Conservation (phyloP, 78 protist genomes). For the Dictyostelium brefeldianum region DNA sequence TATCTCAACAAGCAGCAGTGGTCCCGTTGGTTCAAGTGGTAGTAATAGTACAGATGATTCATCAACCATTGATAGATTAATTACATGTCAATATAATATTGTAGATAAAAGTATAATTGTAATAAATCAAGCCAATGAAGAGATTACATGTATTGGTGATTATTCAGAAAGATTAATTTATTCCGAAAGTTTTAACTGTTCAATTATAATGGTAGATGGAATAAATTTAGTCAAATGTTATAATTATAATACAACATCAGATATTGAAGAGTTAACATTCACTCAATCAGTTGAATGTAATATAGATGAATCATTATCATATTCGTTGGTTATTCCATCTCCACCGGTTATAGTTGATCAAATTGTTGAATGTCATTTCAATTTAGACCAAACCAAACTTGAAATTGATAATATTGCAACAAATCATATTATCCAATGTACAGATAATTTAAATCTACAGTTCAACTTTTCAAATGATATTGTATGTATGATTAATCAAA, state of each 20-base stretch:
- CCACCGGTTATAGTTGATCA: not conserved
- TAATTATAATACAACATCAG: not conserved
- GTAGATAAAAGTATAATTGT: not conserved
- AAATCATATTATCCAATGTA: not conserved
- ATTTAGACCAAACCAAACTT: not conserved
- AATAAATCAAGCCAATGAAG: not conserved
- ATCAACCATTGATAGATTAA: not conserved
- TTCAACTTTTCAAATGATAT: not conserved
- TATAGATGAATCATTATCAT: not conserved
- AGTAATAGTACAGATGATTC: not conserved
- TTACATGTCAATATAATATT: not conserved
- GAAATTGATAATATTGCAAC: not conserved
- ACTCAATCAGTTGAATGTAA: not conserved
- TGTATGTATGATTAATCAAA: not conserved
- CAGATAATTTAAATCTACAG: not conserved
- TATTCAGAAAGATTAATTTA: not conserved
- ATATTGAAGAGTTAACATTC: not conserved
- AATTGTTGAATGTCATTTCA: not conserved
- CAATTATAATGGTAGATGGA: not conserved
- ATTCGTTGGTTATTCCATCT: not conserved
- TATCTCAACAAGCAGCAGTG: no score
- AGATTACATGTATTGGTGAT: not conserved
- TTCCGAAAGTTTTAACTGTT: not conserved
- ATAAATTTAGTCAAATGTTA: not conserved
- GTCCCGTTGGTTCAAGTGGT: not conserved